Evolutionary conservation across 2,329 filamentous ascomycete species (phyloP).

Genomic region (Ilyonectria mors-panacis): DNA sequence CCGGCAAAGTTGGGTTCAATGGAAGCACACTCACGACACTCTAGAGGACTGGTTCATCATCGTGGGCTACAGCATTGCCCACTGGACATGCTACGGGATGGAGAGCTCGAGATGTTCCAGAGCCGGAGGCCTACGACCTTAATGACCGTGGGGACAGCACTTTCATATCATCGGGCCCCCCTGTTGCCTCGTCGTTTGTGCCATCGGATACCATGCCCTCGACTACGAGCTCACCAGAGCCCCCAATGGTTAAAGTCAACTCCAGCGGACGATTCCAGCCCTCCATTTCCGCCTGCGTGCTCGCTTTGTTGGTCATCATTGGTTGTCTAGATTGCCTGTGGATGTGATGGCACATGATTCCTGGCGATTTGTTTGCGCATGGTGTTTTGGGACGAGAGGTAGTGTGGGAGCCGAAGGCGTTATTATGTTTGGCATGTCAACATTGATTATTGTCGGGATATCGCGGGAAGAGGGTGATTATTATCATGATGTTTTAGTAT

Average conservation of each 20-base stretch:
- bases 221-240: background rate
- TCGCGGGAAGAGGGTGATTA: constrained; percentile 33
- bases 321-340: background rate
- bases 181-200: background rate
- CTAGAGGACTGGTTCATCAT: constrained; percentile 8
- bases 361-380: background rate
- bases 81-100: background rate
- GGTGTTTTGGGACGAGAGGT: background rate
- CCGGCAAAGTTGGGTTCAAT: background rate
- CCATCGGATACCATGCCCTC: constrained; percentile 11
- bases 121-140: constrained; percentile 1
- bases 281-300: background rate
- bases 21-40: background rate
- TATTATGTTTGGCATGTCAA: constrained; percentile 26
- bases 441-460: constrained; percentile 37
- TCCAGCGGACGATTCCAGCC: background rate
- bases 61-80: background rate
- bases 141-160: background rate
- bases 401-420: background rate
- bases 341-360: background rate
- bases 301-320: constrained; percentile 11
- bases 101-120: constrained; percentile 1
- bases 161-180: background rate
- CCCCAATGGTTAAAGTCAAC: constrained; percentile 10
- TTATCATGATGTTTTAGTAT: constrained; percentile 37